Evolutionary conservation across 148 eudicot species (phyloP), one percentile per base, ranked within the genome.

Genomic region (Persicaria tinctoria): DNA sequence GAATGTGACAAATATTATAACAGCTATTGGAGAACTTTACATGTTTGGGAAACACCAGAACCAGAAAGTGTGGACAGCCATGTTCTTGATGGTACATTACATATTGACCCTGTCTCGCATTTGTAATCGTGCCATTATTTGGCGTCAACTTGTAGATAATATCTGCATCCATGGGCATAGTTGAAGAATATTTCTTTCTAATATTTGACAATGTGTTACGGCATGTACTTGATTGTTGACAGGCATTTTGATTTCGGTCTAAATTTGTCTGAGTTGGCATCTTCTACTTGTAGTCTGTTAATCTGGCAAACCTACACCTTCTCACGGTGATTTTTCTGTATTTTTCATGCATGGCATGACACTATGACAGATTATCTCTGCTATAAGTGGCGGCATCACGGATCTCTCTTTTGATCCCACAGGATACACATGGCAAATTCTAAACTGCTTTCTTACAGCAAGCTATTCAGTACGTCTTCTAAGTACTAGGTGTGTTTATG

Each of bases 1-100:
- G 92, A 92, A 92, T 48, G 70, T 85, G 82, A 92, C 97, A 59
- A 92, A 89, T 80, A 89, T 92, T 63, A 51, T 92, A 63, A 92
- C 97, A 64, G 97, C 93, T 60, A 41, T 81, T 76, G 97, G 97
- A 72, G 97, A 91, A 79, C 79, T 85, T 27, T 87, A 89, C 76
- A 59, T 89, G 16, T 91, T 91, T 81, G 85, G 86, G 75, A 89
- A 89, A 83, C 87, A 59, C 17, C 97, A 91, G 78, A 89, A 85
- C 81, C 90, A 81, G 81, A 85, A 86, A 86, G 97, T 89, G 49
- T 91, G 93, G 97, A 85, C 88, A 60, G 87, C 97, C 70, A 86
- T 87, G 91, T 86, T 91, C 84, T 77, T 91, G 70, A 91, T 91
- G 97, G 97, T 91, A 91, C 71, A 32, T 32, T 32, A 32, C 41